Evolutionary conservation across 1,284 basidiomycete genomes (phyloP).

Genomic region (Sutorius eximius): DNA sequence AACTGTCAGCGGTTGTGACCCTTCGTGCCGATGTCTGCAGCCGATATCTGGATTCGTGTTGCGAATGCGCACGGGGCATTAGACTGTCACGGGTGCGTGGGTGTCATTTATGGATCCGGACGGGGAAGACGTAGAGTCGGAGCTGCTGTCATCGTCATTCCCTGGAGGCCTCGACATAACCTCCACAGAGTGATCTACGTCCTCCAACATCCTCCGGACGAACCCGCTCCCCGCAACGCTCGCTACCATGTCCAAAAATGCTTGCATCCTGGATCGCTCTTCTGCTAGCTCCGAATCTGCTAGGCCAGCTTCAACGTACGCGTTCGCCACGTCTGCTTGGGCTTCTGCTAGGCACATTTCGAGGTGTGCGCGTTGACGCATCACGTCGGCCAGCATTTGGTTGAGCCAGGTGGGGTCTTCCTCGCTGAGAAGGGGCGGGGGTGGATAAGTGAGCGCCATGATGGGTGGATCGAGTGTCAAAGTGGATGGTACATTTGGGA

Average conservation of each 20-base stretch:
- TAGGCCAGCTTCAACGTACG: constrained; percentile 27
- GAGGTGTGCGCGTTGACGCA: constrained; percentile 29
- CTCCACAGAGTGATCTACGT: constrained; percentile 15
- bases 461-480: constrained; percentile 24
- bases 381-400: constrained; percentile 27
- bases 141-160: background rate
- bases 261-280: constrained; percentile 27
- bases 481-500: constrained; percentile 11
- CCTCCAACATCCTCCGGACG: constrained; percentile 26
- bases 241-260: constrained; percentile 26
- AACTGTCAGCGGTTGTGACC: background rate
- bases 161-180: constrained; percentile 15
- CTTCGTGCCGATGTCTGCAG: background rate
- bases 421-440: constrained; percentile 19
- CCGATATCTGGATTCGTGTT: background rate
- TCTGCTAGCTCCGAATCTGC: constrained; percentile 28
- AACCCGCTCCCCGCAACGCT: constrained; percentile 30
- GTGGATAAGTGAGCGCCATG: constrained; percentile 29
- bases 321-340: constrained; percentile 20
- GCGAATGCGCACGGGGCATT: background rate
- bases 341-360: constrained; percentile 13
- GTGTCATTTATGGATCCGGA: background rate
- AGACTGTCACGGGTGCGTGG: background rate
- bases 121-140: constrained; percentile 3
- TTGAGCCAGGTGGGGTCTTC: constrained; percentile 29